Evolutionary conservation across 805 yeast genomes (phyloP).

Genomic region (Metschnikowia proteae): DNA sequence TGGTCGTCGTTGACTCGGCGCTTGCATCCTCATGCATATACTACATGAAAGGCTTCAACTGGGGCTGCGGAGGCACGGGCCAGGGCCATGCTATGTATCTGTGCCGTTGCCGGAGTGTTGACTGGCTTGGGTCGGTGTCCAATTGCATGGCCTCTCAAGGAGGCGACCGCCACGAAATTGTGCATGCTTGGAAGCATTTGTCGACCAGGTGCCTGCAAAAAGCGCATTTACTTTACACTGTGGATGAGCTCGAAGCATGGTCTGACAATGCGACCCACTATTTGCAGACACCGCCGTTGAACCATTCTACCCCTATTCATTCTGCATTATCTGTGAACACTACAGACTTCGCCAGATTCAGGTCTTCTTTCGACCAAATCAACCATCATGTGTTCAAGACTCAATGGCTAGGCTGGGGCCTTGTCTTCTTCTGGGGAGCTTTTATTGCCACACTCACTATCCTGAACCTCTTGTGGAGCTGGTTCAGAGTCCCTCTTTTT

Average conservation of each 20-base stretch:
- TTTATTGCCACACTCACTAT: slow-evolving; percentile 11
- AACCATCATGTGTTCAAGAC: slow-evolving; percentile 20
- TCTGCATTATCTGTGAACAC: slow-evolving; percentile 14
- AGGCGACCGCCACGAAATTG: slow-evolving; percentile 1
- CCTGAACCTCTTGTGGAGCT: slow-evolving; percentile 11
- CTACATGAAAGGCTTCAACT: slow-evolving; percentile 17
- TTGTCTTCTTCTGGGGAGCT: slow-evolving; percentile 17
- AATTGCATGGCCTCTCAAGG: slow-evolving; percentile 18
- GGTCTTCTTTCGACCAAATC: slow-evolving; percentile 15
- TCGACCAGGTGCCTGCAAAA: slow-evolving; percentile 14
- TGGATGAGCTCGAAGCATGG: slow-evolving; percentile 10
- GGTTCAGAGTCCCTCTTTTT: slow-evolving; percentile 11
- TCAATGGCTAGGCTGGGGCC: slow-evolving; percentile 21
- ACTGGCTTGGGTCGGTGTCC: slow-evolving; percentile 19
- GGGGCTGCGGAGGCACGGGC: slow-evolving; percentile 22
- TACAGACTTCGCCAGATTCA: slow-evolving; percentile 10
- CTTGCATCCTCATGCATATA: slow-evolving; percentile 19
- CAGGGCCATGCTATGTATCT: slow-evolving; percentile 18
- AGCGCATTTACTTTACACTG: slow-evolving; percentile 11
- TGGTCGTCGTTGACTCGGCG: slow-evolving; percentile 17
- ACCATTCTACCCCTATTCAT: slow-evolving; percentile 8
- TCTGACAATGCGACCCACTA: slow-evolving; percentile 15
- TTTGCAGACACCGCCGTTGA: slow-evolving; percentile 11
- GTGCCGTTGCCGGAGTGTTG: slow-evolving; percentile 18
- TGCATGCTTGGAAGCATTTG: slow-evolving; percentile 17